Conservation (phyloP, 2,329 filamentous ascomycete genomes). For the Thielaviopsis ethacetica region DNA sequence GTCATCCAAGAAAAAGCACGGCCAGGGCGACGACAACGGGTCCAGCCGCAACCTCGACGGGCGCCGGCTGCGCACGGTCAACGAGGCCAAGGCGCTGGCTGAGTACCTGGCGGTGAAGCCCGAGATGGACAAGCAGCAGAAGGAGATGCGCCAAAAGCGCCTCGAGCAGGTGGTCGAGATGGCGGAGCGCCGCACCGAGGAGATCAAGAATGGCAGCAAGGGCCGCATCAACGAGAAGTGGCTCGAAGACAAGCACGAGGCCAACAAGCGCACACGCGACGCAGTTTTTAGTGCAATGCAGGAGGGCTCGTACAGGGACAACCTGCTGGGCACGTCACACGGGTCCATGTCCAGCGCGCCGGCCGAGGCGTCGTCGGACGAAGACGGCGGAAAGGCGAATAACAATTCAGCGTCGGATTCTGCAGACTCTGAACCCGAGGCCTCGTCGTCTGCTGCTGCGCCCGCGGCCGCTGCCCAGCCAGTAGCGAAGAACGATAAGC, state of each 20-base stretch:
- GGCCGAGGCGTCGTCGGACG: constrained; percentile 18
- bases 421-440: neutral
- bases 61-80: constrained; percentile 74
- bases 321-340: constrained; percentile 34
- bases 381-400: constrained; percentile 18
- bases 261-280: constrained; percentile 63
- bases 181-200: constrained; percentile 68
- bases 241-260: constrained; percentile 90
- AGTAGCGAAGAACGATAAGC: constrained; percentile 22
- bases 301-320: constrained; percentile 45
- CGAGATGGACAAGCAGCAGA: constrained; percentile 90
- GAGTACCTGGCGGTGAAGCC: constrained; percentile 93
- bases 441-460: constrained; percentile 11
- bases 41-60: constrained; percentile 91
- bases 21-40: constrained; percentile 66
- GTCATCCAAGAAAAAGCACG: constrained; percentile 83
- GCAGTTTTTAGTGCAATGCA: constrained; percentile 58
- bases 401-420: constrained; percentile 14
- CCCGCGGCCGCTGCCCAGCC: constrained; percentile 18
- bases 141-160: constrained; percentile 64
- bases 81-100: constrained; percentile 85
- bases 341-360: constrained; percentile 25
- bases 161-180: constrained; percentile 82
- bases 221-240: constrained; percentile 73
- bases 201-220: constrained; percentile 57